phyloP scores from a whole-genome alignment of 768 basidiomycete species.

The Suillus lakei region DNA sequence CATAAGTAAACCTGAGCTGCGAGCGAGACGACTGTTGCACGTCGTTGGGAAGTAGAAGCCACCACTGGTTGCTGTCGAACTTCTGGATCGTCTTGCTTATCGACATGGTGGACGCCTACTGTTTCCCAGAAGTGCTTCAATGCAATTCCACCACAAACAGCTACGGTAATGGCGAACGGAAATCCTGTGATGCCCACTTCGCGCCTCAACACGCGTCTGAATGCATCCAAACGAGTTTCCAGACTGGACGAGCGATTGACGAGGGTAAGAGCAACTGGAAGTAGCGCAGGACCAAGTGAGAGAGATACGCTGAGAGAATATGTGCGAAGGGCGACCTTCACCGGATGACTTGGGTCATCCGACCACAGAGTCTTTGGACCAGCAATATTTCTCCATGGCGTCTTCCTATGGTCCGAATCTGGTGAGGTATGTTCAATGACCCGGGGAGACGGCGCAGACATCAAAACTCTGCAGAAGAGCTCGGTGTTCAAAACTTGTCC shows the following conservation, averaged over 20 bases:
- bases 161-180: constrained; percentile 66
- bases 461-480: not conserved
- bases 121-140: constrained; percentile 51
- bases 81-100: not conserved
- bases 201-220: constrained; percentile 48
- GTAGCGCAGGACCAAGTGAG: constrained; percentile 66
- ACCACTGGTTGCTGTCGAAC: not conserved
- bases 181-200: constrained; percentile 69
- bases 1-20: constrained; percentile 2
- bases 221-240: constrained; percentile 11
- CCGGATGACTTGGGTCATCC: constrained; percentile 52
- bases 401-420: constrained; percentile 12
- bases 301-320: constrained; percentile 69
- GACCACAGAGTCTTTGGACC: constrained; percentile 15
- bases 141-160: constrained; percentile 66
- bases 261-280: constrained; percentile 53
- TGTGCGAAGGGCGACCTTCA: constrained; percentile 65
- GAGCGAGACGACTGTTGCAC: not conserved
- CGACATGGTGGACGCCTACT: constrained; percentile 14
- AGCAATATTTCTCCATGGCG: constrained; percentile 3
- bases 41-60: not conserved
- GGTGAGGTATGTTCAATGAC: not conserved
- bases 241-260: constrained; percentile 30
- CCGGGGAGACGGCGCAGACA: constrained; percentile 7
- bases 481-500: not conserved